These are phyloP conservation scores for Aspergillus puulaauensis DNA, from an alignment of 2,329 filamentous ascomycete species.

Conservation along the genomic window DNA sequence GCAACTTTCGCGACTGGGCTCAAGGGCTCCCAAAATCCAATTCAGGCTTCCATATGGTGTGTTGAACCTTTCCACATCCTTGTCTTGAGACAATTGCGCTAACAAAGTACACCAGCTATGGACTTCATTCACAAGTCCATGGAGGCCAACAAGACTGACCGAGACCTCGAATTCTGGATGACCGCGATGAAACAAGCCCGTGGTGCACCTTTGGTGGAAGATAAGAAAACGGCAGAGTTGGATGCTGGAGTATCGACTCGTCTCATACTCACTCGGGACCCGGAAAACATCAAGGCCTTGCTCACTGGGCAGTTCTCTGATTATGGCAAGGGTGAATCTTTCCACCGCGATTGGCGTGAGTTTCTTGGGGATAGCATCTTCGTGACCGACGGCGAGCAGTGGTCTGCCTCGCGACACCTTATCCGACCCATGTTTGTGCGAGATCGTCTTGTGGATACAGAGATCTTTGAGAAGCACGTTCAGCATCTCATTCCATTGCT, in stretches of 20 bases:
- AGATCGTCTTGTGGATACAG: slow-evolving; percentile 78
- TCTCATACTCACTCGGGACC: slow-evolving; percentile 75
- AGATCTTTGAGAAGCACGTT: slow-evolving; percentile 79
- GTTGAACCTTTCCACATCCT: slow-evolving; percentile 3
- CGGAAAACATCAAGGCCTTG: slow-evolving; percentile 87
- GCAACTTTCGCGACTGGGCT: slow-evolving; percentile 34
- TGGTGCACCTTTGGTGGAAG: slow-evolving; percentile 27
- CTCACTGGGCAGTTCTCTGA: slow-evolving; percentile 84
- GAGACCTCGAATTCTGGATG: slow-evolving; percentile 64
- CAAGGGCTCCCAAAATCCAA: slow-evolving; percentile 33
- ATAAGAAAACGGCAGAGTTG: slow-evolving; percentile 29
- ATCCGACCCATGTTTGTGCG: slow-evolving; percentile 85
- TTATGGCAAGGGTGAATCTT: slow-evolving; percentile 74
- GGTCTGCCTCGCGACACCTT: slow-evolving; percentile 80
- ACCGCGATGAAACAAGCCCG: slow-evolving; percentile 45
- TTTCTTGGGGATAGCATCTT: slow-evolving; percentile 87
- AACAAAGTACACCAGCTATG: slow-evolving; percentile 50
- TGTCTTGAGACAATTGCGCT: background rate
- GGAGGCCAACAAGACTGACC: slow-evolving; percentile 51
- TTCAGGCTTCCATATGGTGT: slow-evolving; percentile 39
- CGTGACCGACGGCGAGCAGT: slow-evolving; percentile 74
- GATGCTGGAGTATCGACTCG: slow-evolving; percentile 43
- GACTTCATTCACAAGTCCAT: slow-evolving; percentile 64
- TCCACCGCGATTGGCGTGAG: slow-evolving; percentile 72
- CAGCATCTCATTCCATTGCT: slow-evolving; percentile 70